These are phyloP conservation scores for Durotheca rogersii DNA, from an alignment of 495 filamentous ascomycete species.

Conservation along the genomic window DNA sequence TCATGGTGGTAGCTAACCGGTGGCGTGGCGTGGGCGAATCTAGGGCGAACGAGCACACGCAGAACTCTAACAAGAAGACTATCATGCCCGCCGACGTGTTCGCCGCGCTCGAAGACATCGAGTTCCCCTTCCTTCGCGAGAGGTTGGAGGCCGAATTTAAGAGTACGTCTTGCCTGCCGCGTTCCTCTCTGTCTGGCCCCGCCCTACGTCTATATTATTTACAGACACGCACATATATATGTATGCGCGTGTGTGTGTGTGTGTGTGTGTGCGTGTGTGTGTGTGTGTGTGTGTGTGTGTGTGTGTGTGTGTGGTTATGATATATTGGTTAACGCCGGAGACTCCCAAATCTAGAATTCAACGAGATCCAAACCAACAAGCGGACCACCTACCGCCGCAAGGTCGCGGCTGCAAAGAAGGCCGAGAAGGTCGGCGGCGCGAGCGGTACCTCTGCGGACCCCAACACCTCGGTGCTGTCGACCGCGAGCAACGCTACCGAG, in stretches of 20 bases:
- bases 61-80: constrained; percentile 71
- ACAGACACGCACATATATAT: no score
- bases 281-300: no score
- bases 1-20: no score
- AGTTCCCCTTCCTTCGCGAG: constrained; percentile 75
- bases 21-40: no score
- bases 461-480: constrained; percentile 40
- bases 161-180: constrained; percentile 42
- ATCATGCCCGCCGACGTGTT: constrained; percentile 83
- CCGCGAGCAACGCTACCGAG: constrained; percentile 12
- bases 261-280: no score
- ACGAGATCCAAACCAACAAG: constrained; percentile 53
- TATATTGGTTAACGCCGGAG: constrained; percentile 4
- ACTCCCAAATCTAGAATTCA: constrained; percentile 46
- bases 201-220: no score
- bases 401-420: constrained; percentile 46
- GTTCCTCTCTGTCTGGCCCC: neutral
- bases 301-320: no score
- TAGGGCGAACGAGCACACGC: constrained; percentile 77
- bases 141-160: constrained; percentile 62
- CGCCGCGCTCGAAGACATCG: constrained; percentile 75
- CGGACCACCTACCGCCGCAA: constrained; percentile 53
- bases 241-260: no score
- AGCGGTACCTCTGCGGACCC: constrained; percentile 21
- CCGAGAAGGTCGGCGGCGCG: constrained; percentile 8